Base-by-base conservation (phyloP, 345 rosid genomes). In the Erucastrum elatum region DNA sequence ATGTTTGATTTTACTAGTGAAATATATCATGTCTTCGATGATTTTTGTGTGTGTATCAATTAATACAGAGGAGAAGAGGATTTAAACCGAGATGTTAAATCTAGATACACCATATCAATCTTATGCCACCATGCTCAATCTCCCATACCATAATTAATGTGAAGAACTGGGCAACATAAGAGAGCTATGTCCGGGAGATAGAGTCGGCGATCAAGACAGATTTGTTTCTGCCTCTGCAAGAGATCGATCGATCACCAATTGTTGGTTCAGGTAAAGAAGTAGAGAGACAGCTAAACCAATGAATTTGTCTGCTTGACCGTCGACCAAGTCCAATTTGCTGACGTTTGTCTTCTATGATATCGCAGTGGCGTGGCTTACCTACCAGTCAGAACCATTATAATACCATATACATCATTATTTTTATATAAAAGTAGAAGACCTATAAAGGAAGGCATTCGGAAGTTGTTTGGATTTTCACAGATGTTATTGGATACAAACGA, bases 221-320 rank as follows among this genome's bases (percentile, higher is more conserved):
- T 35, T 11, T 46, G 55, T 12, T 46, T 46, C 80, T 51, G 16
- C 66, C 72, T 65, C 62, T 31, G 8, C 73, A 78, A 41, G 67
- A 34, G 4, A 77, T 13, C 11, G 26, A 25, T 58, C 7, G 26
- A 25, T 58, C 7, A 31, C 41, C 62, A 66, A 5, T 8, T 2
- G 17, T 6, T 71, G 72, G 55, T 6, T 78, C 51, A 55, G 62
- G 72, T 13, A 78, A 71, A 56, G 72, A 68, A 66, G 53, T 30
- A 37, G 77, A 72, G 62, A 30, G 4, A 65, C 78, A 59, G 31
- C 77, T 73, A 56, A 78, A 59, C 77, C 77, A 79, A 34, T 79
- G 77, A 51, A 51, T 51, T 51, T 51, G 56, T 51, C 56, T 51
- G n/a, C 21, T 51, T 51, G 2, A 51, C 21, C 56, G 8, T 51